Evolutionary conservation across 148 eudicot genomes (phyloP), one percentile per base, ranked within the genome.

Genomic region (Polygonum maritimum): DNA sequence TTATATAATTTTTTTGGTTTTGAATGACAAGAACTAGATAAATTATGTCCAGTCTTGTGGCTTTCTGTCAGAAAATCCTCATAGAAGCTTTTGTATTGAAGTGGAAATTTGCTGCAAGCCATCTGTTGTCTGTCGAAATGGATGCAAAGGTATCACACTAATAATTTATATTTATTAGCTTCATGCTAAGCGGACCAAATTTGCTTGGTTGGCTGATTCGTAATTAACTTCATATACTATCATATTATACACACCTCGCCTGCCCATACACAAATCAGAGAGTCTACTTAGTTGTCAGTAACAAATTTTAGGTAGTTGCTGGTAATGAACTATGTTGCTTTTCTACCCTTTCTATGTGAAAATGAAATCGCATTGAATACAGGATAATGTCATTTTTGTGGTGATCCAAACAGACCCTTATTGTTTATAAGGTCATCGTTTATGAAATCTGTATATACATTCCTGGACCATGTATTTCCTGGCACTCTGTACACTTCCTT

Each of bases 101-200:
- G 81, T 89, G 96, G 92, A 86, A 79, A 76, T 79, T 79, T 83
- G 88, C 96, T 79, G 93, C 87, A 85, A 77, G 78, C 60, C 84
- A 83, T 73, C 79, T 94, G 80, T 76, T 80, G 39, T 81, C 84
- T 48, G 79, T 90, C 77, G 98, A 94, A 87, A 86, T 92, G 76
- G 97, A 89, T 40, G 85, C 84, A 19, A 94, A 94, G 95, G 98
- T 91, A 83, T 67, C 44, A 33, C 36, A 36, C 21, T 63, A 63
- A 38, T 63, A 54, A 31, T 63, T 31, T 31, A 67, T n/a, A 67
- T 35, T 65, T n/a, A 65, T 33, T 67, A 31, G 19, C 8, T 35
- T 19, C 36, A 38, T 15, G 44, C 44, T 67, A 67, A 10, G 31
- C 12, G 14, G 33, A 49, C 18, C 57, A 15, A 18, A 16, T 51